Evolutionary conservation across 2,329 filamentous ascomycete genomes (phyloP).

Genomic region (Fusarium phyllophilum): DNA sequence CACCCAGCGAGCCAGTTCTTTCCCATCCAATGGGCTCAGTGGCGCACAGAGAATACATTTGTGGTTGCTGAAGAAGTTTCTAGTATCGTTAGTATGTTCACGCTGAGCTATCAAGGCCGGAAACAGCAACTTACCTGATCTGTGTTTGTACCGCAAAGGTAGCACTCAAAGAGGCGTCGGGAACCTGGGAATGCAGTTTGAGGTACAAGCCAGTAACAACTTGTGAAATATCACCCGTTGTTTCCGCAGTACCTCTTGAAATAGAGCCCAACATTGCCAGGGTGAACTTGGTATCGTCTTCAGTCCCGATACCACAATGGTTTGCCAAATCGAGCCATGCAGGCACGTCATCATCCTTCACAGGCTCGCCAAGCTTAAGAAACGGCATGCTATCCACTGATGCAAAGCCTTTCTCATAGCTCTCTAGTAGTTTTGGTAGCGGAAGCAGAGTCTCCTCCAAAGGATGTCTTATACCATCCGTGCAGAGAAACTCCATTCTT

Average conservation of each 20-base stretch:
- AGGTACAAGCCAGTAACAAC: background rate
- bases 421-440: background rate
- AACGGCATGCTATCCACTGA: background rate
- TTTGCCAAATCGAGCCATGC: background rate
- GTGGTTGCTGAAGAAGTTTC: background rate
- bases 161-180: background rate
- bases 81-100: rapidly evolving
- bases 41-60: background rate
- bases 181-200: background rate
- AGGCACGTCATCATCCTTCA: background rate
- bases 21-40: rapidly evolving
- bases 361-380: background rate
- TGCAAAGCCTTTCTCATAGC: background rate
- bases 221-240: background rate
- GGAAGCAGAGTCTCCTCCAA: background rate
- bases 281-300: background rate
- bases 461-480: background rate
- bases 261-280: background rate
- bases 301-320: background rate
- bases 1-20: background rate
- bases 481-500: background rate
- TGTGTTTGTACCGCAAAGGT: rapidly evolving
- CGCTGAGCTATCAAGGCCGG: rapidly evolving
- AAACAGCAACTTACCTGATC: background rate
- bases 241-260: background rate